Conservation (phyloP, 164 flowering plant genomes). For the Euptelea pleiosperma region DNA sequence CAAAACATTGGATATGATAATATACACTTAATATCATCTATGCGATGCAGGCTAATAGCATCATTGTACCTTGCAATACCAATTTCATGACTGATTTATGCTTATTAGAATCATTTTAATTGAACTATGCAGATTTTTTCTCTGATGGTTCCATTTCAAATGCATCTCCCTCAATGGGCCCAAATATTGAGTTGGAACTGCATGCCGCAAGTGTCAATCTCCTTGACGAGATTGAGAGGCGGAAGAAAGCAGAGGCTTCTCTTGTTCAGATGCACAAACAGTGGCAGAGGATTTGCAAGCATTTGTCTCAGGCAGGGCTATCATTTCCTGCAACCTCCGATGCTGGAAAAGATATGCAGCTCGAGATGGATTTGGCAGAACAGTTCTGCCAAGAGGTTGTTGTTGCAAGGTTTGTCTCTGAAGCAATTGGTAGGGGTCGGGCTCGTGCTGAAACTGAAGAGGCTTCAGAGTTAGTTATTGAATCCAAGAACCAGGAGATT, state of each 20-base stretch:
- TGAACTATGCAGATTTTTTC: slow-evolving; percentile 21
- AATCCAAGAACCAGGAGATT: slow-evolving; percentile 40
- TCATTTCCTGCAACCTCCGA: slow-evolving; percentile 23
- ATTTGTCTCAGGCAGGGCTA: slow-evolving; percentile 25
- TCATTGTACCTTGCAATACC: too few species aligned
- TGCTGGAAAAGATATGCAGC: slow-evolving; percentile 6
- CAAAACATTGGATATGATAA: too few species aligned
- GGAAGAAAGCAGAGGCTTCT: slow-evolving; percentile 40
- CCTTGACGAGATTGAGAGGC: slow-evolving; percentile 40
- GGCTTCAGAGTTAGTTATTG: slow-evolving; percentile 26
- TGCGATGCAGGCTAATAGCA: neutral
- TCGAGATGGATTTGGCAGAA: slow-evolving; percentile 12
- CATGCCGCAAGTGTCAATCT: slow-evolving; percentile 19
- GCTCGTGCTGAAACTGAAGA: slow-evolving; percentile 38
- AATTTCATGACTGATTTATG: neutral
- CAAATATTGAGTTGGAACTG: slow-evolving; percentile 19
- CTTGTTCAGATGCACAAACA: slow-evolving; percentile 25
- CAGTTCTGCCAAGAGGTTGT: slow-evolving; percentile 30
- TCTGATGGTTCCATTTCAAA: slow-evolving; percentile 22
- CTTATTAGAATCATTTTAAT: neutral
- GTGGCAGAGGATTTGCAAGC: slow-evolving; percentile 31
- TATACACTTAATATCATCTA: neutral
- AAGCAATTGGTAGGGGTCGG: slow-evolving; percentile 33
- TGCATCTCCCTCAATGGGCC: slow-evolving; percentile 5
- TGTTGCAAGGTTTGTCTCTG: slow-evolving; percentile 35